Conservation (phyloP, 2,329 filamentous ascomycete genomes). For the Rachicladosporium sp. region DNA sequence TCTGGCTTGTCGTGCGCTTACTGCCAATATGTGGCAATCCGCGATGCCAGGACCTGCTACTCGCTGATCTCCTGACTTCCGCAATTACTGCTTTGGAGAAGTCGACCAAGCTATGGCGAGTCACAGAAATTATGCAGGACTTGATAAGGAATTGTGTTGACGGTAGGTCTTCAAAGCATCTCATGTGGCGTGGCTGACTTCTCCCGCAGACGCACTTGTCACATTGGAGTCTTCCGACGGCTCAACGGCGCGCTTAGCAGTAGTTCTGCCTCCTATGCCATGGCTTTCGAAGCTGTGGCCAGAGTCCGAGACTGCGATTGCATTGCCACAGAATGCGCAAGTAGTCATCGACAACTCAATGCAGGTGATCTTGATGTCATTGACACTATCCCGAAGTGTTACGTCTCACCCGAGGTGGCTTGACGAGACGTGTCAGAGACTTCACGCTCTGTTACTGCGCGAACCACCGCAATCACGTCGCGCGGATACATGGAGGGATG, state of each 20-base stretch:
- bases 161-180: slow-evolving; percentile 18
- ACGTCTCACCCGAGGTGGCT: slow-evolving; percentile 9
- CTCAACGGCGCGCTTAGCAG: slow-evolving; percentile 11
- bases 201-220: slow-evolving; percentile 31
- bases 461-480: no score
- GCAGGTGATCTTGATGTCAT: no score
- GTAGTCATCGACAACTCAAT: slow-evolving; percentile 7
- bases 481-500: no score
- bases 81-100: slow-evolving; percentile 26
- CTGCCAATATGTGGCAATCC: slow-evolving; percentile 34
- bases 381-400: no score
- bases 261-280: slow-evolving; percentile 28
- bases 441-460: slow-evolving; percentile 5
- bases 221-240: slow-evolving; percentile 26
- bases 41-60: slow-evolving; percentile 29
- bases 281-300: slow-evolving; percentile 27
- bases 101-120: slow-evolving; percentile 24
- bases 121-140: slow-evolving; percentile 22
- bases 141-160: slow-evolving; percentile 30
- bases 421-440: slow-evolving; percentile 10
- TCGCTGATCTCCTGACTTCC: slow-evolving; percentile 26
- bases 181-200: slow-evolving; percentile 12
- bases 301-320: slow-evolving; percentile 27
- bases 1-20: slow-evolving; percentile 44
- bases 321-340: slow-evolving; percentile 29